A percentile compares a stretch with the other conserved stretches of the same genome.
These are phyloP conservation scores for Davidsoniella neocaledoniae DNA, from an alignment of 2,329 filamentous ascomycete species.

Conservation along the genomic window DNA sequence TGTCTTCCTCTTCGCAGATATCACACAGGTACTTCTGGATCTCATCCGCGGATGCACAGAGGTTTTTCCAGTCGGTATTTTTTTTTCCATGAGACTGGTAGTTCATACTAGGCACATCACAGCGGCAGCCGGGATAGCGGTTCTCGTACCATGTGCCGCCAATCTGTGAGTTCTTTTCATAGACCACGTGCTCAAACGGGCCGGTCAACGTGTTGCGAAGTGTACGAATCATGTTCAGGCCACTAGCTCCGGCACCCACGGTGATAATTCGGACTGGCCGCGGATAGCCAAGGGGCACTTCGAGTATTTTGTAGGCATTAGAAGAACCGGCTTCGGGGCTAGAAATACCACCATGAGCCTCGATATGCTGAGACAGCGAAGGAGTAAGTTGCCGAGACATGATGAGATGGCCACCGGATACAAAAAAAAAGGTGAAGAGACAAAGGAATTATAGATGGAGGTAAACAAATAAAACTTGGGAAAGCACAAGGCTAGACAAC, in stretches of 20 bases:
- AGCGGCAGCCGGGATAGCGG: conserved; percentile 39
- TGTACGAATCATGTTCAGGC: conserved; percentile 23
- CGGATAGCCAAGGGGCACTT: conserved; percentile 8
- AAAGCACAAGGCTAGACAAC: too few species aligned
- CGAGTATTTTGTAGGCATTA: conserved; percentile 4
- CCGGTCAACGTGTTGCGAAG: conserved; percentile 25
- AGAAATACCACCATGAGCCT: not conserved
- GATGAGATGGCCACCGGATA: not conserved
- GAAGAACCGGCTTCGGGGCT: not conserved
- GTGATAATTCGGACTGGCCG: conserved; percentile 17
- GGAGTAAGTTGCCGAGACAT: conserved; percentile 10
- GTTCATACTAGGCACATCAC: conserved; percentile 41
- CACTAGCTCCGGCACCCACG: conserved; percentile 19
- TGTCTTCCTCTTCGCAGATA: conserved; percentile 30
- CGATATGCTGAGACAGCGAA: conserved; percentile 7
- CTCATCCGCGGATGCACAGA: conserved; percentile 37
- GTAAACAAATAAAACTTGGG: not conserved
- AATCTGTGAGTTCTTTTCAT: conserved; percentile 38
- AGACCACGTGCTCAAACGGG: conserved; percentile 29
- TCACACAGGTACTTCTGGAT: conserved; percentile 36
- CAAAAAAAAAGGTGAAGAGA: not conserved
- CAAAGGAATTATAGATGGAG: not conserved
- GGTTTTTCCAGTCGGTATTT: conserved; percentile 41
- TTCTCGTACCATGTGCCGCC: conserved; percentile 45
- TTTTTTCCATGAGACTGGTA: conserved; percentile 45